Conservation (phyloP, 352 stramenopile genomes). For the Pythium scleroteichum region DNA sequence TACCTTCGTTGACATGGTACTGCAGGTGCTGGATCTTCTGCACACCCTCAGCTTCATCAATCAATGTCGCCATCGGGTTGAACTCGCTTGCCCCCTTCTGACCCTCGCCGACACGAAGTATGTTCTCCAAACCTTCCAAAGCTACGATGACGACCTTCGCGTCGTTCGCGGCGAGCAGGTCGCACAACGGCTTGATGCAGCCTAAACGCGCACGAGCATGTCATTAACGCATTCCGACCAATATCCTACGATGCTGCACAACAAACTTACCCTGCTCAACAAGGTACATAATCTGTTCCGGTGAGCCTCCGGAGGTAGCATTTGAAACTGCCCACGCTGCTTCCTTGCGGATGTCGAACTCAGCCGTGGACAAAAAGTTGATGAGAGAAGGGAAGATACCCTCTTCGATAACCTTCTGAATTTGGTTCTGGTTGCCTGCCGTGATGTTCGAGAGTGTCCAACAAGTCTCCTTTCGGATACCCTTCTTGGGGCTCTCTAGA, state of each 20-base stretch:
- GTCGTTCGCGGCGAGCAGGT: constrained; percentile 96
- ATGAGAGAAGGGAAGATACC: constrained; percentile 98
- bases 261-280: constrained; percentile 85
- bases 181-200: constrained; percentile 97
- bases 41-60: constrained; percentile 96
- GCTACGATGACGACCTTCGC: constrained; percentile 98
- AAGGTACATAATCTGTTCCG: constrained; percentile 96
- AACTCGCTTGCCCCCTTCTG: constrained; percentile 69
- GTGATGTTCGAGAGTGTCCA: constrained; percentile 99
- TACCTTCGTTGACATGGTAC: constrained; percentile 96
- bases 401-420: constrained; percentile 97
- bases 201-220: too few species aligned
- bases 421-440: constrained; percentile 98
- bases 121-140: constrained; percentile 99
- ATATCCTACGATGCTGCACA: background rate
- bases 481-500: constrained; percentile 96
- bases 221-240: too few species aligned
- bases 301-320: constrained; percentile 93
- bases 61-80: constrained; percentile 95
- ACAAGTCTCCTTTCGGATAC: constrained; percentile 99
- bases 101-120: constrained; percentile 91
- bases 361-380: constrained; percentile 93
- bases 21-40: constrained; percentile 98
- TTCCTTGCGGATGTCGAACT: constrained; percentile 99
- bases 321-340: constrained; percentile 99